Evolutionary conservation across 805 yeast species (phyloP).

Genomic region (Cyberlindnera mycetangii): DNA sequence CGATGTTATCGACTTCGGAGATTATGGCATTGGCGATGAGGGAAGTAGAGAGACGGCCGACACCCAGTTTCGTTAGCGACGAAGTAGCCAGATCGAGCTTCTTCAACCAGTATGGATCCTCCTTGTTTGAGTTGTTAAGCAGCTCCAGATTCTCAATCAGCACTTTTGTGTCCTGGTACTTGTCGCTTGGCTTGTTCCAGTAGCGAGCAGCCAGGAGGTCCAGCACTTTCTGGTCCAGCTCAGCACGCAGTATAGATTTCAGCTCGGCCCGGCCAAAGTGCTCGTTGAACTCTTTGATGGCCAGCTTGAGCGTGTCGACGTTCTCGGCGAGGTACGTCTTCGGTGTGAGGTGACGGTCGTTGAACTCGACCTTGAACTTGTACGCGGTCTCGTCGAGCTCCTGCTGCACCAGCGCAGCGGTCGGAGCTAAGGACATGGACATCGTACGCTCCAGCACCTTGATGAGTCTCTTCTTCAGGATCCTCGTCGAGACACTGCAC

Average conservation of each 20-base stretch:
- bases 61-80: constrained; percentile 85
- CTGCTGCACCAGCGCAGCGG: constrained; percentile 77
- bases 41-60: constrained; percentile 85
- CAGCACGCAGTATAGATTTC: constrained; percentile 72
- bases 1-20: constrained; percentile 71
- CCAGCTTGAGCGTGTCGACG: constrained; percentile 79
- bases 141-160: constrained; percentile 47
- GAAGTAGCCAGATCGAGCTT: constrained; percentile 83
- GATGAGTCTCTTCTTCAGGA: constrained; percentile 76
- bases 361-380: constrained; percentile 92
- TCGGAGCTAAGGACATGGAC: constrained; percentile 86
- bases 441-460: constrained; percentile 84
- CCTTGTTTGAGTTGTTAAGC: constrained; percentile 53
- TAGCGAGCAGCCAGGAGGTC: constrained; percentile 86
- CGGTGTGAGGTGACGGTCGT: constrained; percentile 91
- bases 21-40: constrained; percentile 77
- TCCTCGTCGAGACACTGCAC: constrained; percentile 72
- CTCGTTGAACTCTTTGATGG: constrained; percentile 82
- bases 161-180: constrained; percentile 20
- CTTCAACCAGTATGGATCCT: constrained; percentile 82
- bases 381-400: constrained; percentile 93
- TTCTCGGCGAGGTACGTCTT: constrained; percentile 92
- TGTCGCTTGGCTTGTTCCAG: constrained; percentile 64
- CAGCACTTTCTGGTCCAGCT: constrained; percentile 83
- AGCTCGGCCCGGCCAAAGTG: constrained; percentile 82